Evolutionary conservation across 306 rosid species (phyloP), one percentile per base, ranked within the genome.

Genomic region (Nissolia schottii): DNA sequence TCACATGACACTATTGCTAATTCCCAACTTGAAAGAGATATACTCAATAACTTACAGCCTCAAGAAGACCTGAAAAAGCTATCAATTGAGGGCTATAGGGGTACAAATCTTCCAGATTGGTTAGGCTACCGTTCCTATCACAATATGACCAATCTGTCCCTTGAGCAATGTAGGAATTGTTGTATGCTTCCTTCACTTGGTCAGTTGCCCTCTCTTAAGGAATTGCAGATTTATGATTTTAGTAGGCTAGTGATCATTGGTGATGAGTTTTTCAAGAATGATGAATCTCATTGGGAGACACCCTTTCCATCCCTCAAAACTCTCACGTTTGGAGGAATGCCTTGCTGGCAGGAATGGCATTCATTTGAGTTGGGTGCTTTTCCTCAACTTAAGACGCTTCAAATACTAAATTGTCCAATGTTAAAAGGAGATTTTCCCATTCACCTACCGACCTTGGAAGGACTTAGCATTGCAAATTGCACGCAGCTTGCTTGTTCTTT

Each of bases 201-300:
- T 12, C 49, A 41, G 19, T 41, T 14, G 14, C 49, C 49, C 18
- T 14, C 49, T 41, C 49, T 41, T 0, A 13, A 0, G 1, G 0
- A 0, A 1, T 2, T 41, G 16, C 0, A 0, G 1, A 12, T 41
- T 41, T 14, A 1, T 3, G 0, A 0, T 0, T 13, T 13, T 3
- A 7, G 14, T 0, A 6, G 0, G 49, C 0, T 41, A 18, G 6
- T 12, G 49, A 41, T 0, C 5, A 14, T 41, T 13, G 49, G 49
- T 41, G 16, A 4, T 12, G 15, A 12, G 16, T 41, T 41, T 5
- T 41, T 12, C 16, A 41, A 41, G 49, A n/a, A 4, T 41, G 49
- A 41, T 41, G 49, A 3, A 41, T 12, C 16, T 2, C 1, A 2
- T 41, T 8, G 4, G 49, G 49, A 41, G 49, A 41, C 18, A 13